These are phyloP conservation scores for Hanseniaspora taiwanica DNA, from an alignment of 805 yeast species.

Conservation along the genomic window DNA sequence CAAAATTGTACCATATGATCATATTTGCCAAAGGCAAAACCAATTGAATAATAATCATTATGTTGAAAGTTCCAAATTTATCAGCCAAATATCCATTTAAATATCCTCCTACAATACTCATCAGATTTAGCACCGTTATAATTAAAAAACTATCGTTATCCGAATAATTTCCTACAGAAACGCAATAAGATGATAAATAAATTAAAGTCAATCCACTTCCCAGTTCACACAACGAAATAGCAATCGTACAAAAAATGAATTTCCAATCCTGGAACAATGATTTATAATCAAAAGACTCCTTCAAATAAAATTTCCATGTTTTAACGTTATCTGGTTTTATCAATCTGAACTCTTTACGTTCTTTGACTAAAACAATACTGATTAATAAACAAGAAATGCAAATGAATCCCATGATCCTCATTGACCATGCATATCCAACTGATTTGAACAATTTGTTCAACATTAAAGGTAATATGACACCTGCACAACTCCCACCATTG, in stretches of 20 bases:
- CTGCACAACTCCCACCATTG: slow-evolving; percentile 57
- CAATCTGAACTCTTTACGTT: slow-evolving; percentile 17
- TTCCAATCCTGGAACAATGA: slow-evolving; percentile 26
- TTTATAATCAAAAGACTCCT: slow-evolving; percentile 25
- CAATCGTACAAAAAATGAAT: slow-evolving; percentile 23
- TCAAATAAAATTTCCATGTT: slow-evolving; percentile 8
- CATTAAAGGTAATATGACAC: slow-evolving; percentile 45
- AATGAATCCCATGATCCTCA: slow-evolving; percentile 33
- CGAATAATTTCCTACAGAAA: slow-evolving; percentile 31
- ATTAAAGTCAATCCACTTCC: slow-evolving; percentile 39
- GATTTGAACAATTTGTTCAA: slow-evolving; percentile 30
- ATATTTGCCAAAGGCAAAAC: slow-evolving; percentile 21
- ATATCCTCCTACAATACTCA: slow-evolving; percentile 10
- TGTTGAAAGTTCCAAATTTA: slow-evolving; percentile 36
- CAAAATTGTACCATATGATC: slow-evolving; percentile 29
- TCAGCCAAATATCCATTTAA: slow-evolving; percentile 29
- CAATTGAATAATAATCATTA: slow-evolving; percentile 28
- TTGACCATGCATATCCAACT: slow-evolving; percentile 51
- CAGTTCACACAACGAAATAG: slow-evolving; percentile 29
- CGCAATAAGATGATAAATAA: slow-evolving; percentile 45
- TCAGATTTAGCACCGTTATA: slow-evolving; percentile 26
- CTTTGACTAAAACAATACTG: slow-evolving; percentile 25
- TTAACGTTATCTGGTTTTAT: not conserved
- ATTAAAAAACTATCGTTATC: slow-evolving; percentile 28
- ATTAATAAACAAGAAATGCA: slow-evolving; percentile 13